Evolutionary conservation across 371 early-diverging fungal genomes (phyloP).

Genomic region (Saksenaea oblongispora): DNA sequence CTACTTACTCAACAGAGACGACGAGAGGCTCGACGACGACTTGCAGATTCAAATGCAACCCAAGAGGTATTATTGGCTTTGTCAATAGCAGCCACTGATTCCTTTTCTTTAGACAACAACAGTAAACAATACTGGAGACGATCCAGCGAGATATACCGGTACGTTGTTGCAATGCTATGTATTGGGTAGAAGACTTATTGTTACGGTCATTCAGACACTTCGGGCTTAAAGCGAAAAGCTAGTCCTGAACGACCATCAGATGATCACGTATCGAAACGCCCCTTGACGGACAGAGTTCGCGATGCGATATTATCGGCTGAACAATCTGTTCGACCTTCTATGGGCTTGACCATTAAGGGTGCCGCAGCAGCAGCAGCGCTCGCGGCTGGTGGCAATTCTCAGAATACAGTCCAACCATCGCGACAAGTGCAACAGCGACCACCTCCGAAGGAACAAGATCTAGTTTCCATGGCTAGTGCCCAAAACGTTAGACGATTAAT

Average conservation of each 20-base stretch:
- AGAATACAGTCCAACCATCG: background rate
- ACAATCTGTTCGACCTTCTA: background rate
- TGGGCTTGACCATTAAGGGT: constrained; percentile 1
- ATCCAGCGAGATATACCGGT: no score
- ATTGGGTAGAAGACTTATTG: background rate
- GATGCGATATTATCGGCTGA: background rate
- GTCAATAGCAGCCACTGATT: background rate
- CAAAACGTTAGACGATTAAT: background rate
- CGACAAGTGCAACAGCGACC: background rate
- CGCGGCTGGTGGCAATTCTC: background rate
- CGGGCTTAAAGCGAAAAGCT: background rate
- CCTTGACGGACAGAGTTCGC: background rate
- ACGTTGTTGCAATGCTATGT: no score
- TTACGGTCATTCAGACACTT: background rate
- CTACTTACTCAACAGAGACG: background rate
- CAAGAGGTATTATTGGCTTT: background rate
- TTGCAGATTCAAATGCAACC: background rate
- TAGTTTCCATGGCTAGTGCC: background rate
- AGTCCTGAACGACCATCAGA: background rate
- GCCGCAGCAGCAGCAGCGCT: background rate
- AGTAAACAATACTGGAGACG: no score
- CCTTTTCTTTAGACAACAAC: background rate
- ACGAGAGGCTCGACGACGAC: background rate
- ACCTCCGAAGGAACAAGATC: background rate
- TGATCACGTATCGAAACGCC: background rate